Conservation (phyloP, 129 eudicot species). For the Arctium lappa region DNA sequence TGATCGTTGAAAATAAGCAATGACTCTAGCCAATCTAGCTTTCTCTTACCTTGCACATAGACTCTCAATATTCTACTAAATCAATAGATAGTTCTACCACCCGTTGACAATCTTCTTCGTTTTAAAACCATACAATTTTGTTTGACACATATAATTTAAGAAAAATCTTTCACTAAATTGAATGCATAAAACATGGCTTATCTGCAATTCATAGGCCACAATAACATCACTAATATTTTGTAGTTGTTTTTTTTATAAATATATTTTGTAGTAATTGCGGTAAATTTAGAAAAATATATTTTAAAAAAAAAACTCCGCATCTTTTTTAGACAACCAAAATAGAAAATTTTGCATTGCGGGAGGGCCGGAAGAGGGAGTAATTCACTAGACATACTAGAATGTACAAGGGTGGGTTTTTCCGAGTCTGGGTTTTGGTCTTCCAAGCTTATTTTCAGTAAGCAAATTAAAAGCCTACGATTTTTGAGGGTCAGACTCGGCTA, state of each 20-base stretch:
- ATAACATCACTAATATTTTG: not conserved
- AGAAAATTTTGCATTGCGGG: not conserved
- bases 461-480: too few relatives aligned
- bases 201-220: not conserved
- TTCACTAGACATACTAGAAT: not conserved
- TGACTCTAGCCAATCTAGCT: too few relatives aligned
- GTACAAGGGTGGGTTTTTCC: not conserved
- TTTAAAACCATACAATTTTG: too few relatives aligned
- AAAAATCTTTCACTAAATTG: too few relatives aligned
- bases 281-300: not conserved
- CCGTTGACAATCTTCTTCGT: too few relatives aligned
- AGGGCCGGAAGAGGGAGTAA: not conserved
- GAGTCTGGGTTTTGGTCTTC: not conserved
- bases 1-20: not conserved
- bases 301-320: not conserved
- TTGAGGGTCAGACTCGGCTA: too few relatives aligned
- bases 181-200: not conserved
- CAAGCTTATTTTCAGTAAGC: not conserved
- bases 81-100: too few relatives aligned
- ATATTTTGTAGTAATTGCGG: not conserved
- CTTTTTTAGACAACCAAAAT: too few relatives aligned
- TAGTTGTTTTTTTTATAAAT: too few relatives aligned
- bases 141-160: not conserved
- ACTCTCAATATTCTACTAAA: not conserved
- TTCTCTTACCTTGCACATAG: not conserved